phyloP scores from a whole-genome alignment of 306 rosid species.

The Spatholobus suberectus region DNA sequence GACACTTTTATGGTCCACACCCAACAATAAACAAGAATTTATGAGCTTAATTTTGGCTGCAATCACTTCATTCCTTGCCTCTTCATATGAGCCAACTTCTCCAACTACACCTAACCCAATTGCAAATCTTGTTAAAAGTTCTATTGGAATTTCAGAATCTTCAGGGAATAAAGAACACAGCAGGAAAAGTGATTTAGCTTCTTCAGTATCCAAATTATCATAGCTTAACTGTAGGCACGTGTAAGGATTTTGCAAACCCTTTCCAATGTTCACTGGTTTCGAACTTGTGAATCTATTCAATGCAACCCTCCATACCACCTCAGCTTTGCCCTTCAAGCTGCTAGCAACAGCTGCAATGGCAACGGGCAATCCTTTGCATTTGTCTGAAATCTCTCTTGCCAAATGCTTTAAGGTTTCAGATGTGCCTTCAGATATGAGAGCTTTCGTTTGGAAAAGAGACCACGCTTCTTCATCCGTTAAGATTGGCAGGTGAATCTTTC shows the following conservation, averaged over 20 bases:
- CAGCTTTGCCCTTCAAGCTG: neutral
- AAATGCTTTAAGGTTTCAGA: neutral
- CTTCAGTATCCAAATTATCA: neutral
- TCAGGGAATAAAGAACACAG: constrained; percentile 42
- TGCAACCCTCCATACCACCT: neutral
- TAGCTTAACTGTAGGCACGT: constrained; percentile 29
- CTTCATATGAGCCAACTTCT: neutral
- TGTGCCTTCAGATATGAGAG: neutral
- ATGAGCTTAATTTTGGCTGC: neutral
- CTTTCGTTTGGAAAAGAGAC: constrained; percentile 18
- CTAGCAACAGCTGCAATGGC: constrained; percentile 35
- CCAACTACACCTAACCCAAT: constrained; percentile 18
- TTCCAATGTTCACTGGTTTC: neutral
- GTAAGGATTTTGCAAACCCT: neutral
- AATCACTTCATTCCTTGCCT: neutral
- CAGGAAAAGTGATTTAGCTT: constrained; percentile 17
- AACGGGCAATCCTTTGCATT: constrained; percentile 44
- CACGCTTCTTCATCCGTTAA: constrained; percentile 24
- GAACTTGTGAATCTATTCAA: neutral
- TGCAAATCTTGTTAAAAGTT: constrained; percentile 1
- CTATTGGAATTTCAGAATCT: constrained; percentile 30
- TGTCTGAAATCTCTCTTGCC: neutral
- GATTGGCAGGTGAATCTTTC: neutral
- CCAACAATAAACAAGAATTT: constrained; percentile 20
- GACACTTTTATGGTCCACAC: neutral